Conservation (phyloP, 495 filamentous ascomycete genomes). For the Bryoglossum gracile region DNA sequence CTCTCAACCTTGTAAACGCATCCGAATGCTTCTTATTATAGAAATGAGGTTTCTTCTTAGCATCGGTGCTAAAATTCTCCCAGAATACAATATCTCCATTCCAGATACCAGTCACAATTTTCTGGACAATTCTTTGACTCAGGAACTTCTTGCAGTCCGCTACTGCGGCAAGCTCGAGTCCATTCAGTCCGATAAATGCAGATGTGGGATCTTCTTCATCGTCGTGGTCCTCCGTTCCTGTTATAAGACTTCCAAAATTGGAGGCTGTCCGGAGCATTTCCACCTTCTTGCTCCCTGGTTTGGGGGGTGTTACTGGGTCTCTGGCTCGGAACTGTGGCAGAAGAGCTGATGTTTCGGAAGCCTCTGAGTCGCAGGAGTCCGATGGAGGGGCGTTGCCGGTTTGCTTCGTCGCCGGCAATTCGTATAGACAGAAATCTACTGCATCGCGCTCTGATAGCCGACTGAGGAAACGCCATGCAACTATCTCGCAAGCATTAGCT, state of each 20-base stretch:
- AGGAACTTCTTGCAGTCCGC: conserved; percentile 88
- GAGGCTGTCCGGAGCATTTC: conserved; percentile 22
- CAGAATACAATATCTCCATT: conserved; percentile 88
- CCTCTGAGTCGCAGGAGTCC: conserved; percentile 2
- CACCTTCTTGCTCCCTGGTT: conserved; percentile 22
- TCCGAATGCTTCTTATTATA: conserved; percentile 73
- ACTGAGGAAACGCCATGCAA: conserved; percentile 82
- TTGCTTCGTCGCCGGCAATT: conserved; percentile 48
- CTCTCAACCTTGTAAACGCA: conserved; percentile 75
- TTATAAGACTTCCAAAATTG: conserved; percentile 7
- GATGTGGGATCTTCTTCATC: conserved; percentile 50
- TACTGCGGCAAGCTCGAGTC: conserved; percentile 82
- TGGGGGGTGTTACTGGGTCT: conserved; percentile 12
- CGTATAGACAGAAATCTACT: conserved; percentile 77
- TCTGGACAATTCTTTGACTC: conserved; percentile 77
- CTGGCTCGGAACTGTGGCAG: conserved; percentile 20
- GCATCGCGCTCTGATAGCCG: conserved; percentile 72
- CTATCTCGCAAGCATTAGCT: conserved; percentile 81
- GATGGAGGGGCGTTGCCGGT: conserved; percentile 27
- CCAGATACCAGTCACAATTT: conserved; percentile 86
- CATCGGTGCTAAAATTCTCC: conserved; percentile 69
- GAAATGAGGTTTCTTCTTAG: conserved; percentile 71
- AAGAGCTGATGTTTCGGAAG: conserved; percentile 17
- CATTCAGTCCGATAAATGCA: conserved; percentile 71
- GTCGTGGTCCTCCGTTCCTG: conserved; percentile 24